These are phyloP conservation scores for Smallanthus sonchifolius DNA, from an alignment of 129 eudicot genomes.

Conservation along the genomic window DNA sequence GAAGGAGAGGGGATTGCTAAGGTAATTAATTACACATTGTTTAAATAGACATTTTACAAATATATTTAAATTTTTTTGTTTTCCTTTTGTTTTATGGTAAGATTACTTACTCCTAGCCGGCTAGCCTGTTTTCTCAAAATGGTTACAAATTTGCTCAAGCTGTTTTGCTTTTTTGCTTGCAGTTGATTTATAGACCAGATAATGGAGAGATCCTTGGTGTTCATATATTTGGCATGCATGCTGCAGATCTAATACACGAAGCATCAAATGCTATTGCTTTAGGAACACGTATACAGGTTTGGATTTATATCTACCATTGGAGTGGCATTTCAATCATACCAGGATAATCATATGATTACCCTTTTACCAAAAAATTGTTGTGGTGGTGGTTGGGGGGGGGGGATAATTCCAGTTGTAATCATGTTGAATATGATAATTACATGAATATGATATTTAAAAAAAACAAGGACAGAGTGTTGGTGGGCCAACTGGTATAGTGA, in stretches of 20 bases:
- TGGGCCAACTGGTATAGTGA: neutral
- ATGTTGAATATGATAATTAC: neutral
- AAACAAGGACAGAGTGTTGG: neutral
- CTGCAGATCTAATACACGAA: slow-evolving; percentile 97
- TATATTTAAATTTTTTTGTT: neutral
- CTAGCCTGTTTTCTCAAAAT: neutral
- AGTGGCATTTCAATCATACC: neutral
- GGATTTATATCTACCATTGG: neutral
- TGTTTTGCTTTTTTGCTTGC: slow-evolving; percentile 26
- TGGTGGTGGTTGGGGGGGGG: neutral
- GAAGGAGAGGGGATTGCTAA: slow-evolving; percentile 99
- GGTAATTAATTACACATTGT: slow-evolving; percentile 33
- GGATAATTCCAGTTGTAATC: neutral
- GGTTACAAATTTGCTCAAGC: slow-evolving; percentile 3
- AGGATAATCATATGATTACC: neutral
- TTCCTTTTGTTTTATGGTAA: slow-evolving; percentile 1
- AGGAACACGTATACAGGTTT: slow-evolving; percentile 91
- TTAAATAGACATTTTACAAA: neutral
- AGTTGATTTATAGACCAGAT: slow-evolving; percentile 97
- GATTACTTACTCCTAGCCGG: neutral
- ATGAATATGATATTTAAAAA: neutral
- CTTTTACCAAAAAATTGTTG: neutral
- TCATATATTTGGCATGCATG: slow-evolving; percentile 96
- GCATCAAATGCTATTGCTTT: slow-evolving; percentile 95
- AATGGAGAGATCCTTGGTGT: slow-evolving; percentile 98